These are phyloP conservation scores for Ballota nigra DNA, from an alignment of 257 asterid species.

Conservation along the genomic window DNA sequence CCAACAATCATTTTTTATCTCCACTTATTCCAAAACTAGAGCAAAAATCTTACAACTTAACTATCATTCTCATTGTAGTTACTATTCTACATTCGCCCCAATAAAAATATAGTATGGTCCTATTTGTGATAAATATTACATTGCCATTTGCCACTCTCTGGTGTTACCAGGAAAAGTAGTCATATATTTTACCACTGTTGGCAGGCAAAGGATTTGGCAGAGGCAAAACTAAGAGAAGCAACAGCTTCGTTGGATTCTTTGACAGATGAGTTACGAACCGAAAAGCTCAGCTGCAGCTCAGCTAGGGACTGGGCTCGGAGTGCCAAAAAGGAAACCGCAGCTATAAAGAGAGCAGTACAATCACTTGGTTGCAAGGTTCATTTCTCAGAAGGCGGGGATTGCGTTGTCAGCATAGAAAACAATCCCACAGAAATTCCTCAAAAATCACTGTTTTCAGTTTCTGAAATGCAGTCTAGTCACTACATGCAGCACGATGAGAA, in stretches of 20 bases:
- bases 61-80: no score
- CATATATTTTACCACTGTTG: conserved; percentile 17
- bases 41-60: no score
- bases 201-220: conserved; percentile 85
- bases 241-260: conserved; percentile 50
- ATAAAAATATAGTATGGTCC: background rate
- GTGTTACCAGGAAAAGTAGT: background rate
- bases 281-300: conserved; percentile 63
- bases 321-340: conserved; percentile 64
- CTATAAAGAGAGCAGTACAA: conserved; percentile 81
- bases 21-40: no score
- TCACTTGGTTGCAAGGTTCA: conserved; percentile 80
- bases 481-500: conserved; percentile 37
- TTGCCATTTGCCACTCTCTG: background rate
- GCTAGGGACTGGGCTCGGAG: conserved; percentile 66
- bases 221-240: conserved; percentile 54
- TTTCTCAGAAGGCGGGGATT: conserved; percentile 76
- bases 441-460: conserved; percentile 41
- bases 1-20: no score
- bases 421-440: conserved; percentile 60
- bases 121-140: background rate
- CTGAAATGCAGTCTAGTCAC: conserved; percentile 38
- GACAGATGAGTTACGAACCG: conserved; percentile 60
- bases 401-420: conserved; percentile 67
- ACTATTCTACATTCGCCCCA: no score